Conservation (phyloP, 2,329 filamentous ascomycete genomes). For the Alternaria gansuensis region DNA sequence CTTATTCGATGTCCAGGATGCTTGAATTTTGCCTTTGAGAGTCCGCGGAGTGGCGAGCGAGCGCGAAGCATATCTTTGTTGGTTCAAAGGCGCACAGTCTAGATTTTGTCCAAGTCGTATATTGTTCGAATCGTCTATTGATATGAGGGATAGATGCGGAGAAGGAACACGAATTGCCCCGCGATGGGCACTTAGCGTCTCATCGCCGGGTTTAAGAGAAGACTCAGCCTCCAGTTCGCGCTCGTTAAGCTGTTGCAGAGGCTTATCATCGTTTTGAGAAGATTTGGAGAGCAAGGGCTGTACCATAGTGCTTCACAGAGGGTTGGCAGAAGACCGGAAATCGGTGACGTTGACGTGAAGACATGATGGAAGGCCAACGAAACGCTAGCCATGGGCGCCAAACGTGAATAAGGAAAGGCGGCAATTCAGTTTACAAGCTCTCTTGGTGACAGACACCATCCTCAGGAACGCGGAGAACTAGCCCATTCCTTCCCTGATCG, state of each 20-base stretch:
- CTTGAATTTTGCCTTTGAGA: slow-evolving; percentile 31
- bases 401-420: slow-evolving; percentile 40
- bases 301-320: slow-evolving; percentile 41
- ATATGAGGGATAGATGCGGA: slow-evolving; percentile 46
- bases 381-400: slow-evolving; percentile 33
- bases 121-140: slow-evolving; percentile 47
- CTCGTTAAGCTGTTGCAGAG: slow-evolving; percentile 18
- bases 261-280: slow-evolving; percentile 36
- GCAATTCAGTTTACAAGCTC: slow-evolving; percentile 2
- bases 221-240: slow-evolving; percentile 17
- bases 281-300: slow-evolving; percentile 27
- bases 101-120: slow-evolving; percentile 38
- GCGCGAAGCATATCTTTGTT: slow-evolving; percentile 33
- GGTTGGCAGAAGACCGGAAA: slow-evolving; percentile 11
- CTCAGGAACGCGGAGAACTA: not conserved
- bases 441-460: not conserved
- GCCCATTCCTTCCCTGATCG: slow-evolving; percentile 5
- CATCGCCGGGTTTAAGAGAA: slow-evolving; percentile 41
- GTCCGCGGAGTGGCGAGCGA: slow-evolving; percentile 36
- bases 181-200: slow-evolving; percentile 36
- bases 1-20: slow-evolving; percentile 71
- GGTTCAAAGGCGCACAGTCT: slow-evolving; percentile 27
- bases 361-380: slow-evolving; percentile 23
- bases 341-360: slow-evolving; percentile 22
- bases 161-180: slow-evolving; percentile 47